These are phyloP conservation scores for Lepraria neglecta DNA, from an alignment of 495 filamentous ascomycete genomes.

Conservation along the genomic window DNA sequence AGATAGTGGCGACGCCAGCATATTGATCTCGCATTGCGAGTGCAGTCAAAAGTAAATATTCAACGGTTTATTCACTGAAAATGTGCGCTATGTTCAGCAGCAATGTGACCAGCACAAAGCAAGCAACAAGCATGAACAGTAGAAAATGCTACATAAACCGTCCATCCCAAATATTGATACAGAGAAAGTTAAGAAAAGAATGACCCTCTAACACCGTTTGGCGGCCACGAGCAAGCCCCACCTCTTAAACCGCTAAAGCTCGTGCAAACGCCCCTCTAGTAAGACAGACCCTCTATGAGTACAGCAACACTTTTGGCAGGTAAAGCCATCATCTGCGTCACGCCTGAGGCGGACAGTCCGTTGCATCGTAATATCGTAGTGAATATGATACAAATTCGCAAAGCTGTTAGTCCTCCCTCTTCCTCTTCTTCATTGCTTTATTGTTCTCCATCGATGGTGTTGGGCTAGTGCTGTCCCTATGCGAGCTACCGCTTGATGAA, in stretches of 20 bases:
- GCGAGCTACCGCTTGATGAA: slow-evolving; percentile 42
- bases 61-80: slow-evolving; percentile 7
- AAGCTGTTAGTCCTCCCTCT: slow-evolving; percentile 55
- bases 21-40: background rate
- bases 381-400: slow-evolving; percentile 27
- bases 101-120: slow-evolving; percentile 16
- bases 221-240: slow-evolving; percentile 11
- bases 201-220: slow-evolving; percentile 1
- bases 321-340: slow-evolving; percentile 14
- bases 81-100: slow-evolving; percentile 13
- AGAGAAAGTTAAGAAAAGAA: slow-evolving; percentile 9
- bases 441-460: slow-evolving; percentile 42
- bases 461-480: slow-evolving; percentile 45
- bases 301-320: slow-evolving; percentile 21
- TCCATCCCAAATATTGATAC: slow-evolving; percentile 1
- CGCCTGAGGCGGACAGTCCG: slow-evolving; percentile 17
- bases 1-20: background rate
- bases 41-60: background rate
- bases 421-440: slow-evolving; percentile 66
- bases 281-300: slow-evolving; percentile 9
- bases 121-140: slow-evolving; percentile 14
- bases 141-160: slow-evolving; percentile 10
- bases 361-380: slow-evolving; percentile 26
- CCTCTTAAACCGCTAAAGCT: slow-evolving; percentile 9
- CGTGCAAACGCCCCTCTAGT: slow-evolving; percentile 19